Evolutionary conservation across 2,329 filamentous ascomycete genomes (phyloP), one percentile per base, ranked within the genome.

Genomic region (Drechslera avenae): DNA sequence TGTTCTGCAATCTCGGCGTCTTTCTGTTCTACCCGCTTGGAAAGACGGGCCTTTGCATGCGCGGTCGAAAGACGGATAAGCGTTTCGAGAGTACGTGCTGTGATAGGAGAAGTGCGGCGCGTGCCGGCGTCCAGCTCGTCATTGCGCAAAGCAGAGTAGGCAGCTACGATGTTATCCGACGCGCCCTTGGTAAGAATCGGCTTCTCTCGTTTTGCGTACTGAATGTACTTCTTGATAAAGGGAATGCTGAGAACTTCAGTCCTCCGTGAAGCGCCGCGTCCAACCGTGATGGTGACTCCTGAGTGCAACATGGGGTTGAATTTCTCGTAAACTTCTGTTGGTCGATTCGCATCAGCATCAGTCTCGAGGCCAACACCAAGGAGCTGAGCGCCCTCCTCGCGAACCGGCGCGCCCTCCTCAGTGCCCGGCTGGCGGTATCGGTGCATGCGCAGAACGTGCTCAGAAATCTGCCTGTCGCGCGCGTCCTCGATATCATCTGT

Each of bases 171-270:
- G 57, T 95, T 90, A 63, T 97, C 91, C 9, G 91, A 90, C 5
- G 94, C 93, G 36, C 91, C 91, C 69, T 94, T 91, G 0, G 92
- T 96, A 55, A 99, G 79, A 33, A 96, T 80, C 0, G 94, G 94
- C 82, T 91, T 95, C 69, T 94, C 82, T 30, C 85, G 89, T 79
- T 99, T 99, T 59, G 94, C 91, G 73, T 99, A 99, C 71, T 99
- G 94, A 37, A 99, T 95, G 74, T 97, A 99, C 77, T 99, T 99
- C 79, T 99, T 99, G 80, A 99, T 91, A 76, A 99, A 99, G 0
- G 92, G 90, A 54, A 99, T 97, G 76, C 90, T 96, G 46, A 99
- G 80, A 12, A 99, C 90, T 72, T 97, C 91, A 4, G 89, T 85
- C 59, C 88, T 88, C 73, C 89, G 89, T 62, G 85, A 85, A 19